Evolutionary conservation across 306 rosid species (phyloP).

Genomic region (Crotalaria pallida): DNA sequence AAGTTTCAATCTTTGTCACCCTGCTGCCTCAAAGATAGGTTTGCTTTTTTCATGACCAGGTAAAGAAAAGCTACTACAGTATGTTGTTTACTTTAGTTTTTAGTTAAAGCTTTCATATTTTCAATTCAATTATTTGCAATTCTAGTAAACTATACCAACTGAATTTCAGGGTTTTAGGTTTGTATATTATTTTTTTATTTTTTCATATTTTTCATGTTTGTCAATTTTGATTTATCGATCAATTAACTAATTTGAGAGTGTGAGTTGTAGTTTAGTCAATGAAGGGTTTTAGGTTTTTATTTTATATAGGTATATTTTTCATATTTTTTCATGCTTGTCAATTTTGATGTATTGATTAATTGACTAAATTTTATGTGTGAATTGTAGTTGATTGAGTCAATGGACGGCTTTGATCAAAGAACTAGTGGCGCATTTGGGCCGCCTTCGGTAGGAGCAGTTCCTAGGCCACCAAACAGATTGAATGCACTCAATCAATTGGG

Average conservation of each 20-base stretch:
- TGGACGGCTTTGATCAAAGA: conserved; percentile 53
- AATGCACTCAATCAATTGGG: conserved; percentile 44
- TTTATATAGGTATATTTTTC: no score
- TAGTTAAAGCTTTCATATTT: neutral
- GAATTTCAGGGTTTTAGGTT: neutral
- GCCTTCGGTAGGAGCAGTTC: neutral
- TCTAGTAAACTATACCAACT: neutral
- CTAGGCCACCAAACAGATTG: conserved; percentile 33
- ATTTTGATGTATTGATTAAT: neutral
- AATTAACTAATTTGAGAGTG: neutral
- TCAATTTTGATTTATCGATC: neutral
- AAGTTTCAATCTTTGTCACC: conserved; percentile 10
- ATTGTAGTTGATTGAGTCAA: conserved; percentile 18
- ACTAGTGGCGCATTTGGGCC: conserved; percentile 31
- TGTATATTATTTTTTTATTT: no score
- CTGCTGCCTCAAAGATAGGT: conserved; percentile 27
- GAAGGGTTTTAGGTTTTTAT: conserved; percentile 54
- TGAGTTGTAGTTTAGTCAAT: conserved; percentile 25
- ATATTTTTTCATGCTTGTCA: neutral
- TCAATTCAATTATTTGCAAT: neutral
- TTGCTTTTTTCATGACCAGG: conserved; percentile 29
- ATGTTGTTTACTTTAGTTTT: neutral
- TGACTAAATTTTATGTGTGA: conserved; percentile 5
- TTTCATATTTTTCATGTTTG: neutral
- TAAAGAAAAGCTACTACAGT: conserved; percentile 5